A percentile compares a stretch with the other conserved stretches of the same genome.
These are phyloP conservation scores for Talaromyces sp. DNA, from an alignment of 2,329 filamentous ascomycete species.

Conservation along the genomic window DNA sequence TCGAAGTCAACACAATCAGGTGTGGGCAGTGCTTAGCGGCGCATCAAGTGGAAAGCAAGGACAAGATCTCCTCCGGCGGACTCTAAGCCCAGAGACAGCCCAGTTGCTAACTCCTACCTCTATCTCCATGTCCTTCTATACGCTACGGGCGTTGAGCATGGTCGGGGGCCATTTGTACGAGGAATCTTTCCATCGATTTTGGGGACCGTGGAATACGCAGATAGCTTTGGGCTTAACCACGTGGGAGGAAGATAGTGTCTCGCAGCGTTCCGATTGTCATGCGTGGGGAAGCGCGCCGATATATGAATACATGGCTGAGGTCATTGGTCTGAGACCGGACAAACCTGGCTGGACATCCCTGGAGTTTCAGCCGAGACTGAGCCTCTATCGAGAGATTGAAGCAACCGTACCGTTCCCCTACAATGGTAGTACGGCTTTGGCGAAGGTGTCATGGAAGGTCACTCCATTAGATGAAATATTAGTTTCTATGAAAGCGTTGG, in stretches of 20 bases:
- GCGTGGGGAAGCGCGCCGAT: background rate
- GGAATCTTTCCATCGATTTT: background rate
- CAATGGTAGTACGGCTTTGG: background rate
- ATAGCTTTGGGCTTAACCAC: background rate
- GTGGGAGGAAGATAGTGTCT: background rate
- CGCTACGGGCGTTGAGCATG: background rate
- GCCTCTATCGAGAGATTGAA: background rate
- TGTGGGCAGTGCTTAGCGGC: slow-evolving; percentile 30
- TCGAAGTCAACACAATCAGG: slow-evolving; percentile 30
- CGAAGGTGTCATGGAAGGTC: background rate
- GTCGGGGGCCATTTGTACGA: background rate
- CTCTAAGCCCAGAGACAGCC: background rate
- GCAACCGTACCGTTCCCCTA: background rate
- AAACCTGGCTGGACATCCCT: no score
- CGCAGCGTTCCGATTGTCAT: background rate
- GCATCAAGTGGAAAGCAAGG: slow-evolving; percentile 14
- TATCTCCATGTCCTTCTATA: background rate
- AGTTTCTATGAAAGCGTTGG: background rate
- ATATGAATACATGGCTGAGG: background rate
- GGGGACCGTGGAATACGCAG: background rate
- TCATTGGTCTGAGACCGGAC: no score
- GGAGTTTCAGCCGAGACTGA: no score
- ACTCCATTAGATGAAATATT: background rate
- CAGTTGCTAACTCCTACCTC: background rate
- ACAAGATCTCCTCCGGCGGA: background rate